Percentiles rank a stretch among this genome's conserved stretches.
phyloP scores from a whole-genome alignment of 345 rosid genomes.

The Lenwebbia sp. region DNA sequence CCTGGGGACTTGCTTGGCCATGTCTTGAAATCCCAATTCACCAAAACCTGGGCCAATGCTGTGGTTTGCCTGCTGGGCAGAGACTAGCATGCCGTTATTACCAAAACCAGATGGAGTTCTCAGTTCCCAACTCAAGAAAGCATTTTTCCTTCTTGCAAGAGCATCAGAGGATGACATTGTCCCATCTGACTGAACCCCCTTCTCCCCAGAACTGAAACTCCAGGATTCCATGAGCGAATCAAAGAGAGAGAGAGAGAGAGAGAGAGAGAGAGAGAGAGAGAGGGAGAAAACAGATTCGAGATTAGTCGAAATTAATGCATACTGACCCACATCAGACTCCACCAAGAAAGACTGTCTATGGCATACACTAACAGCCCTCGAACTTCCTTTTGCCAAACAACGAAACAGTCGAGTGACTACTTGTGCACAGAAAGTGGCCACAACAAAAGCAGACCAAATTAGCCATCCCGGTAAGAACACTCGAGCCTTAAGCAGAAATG shows the following conservation, averaged over 20 bases:
- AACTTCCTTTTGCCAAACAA: not conserved
- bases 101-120: slow-evolving; percentile 12
- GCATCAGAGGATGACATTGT: slow-evolving; percentile 16
- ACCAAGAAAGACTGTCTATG: not conserved
- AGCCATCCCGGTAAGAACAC: not conserved
- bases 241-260: not conserved
- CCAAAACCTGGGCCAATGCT: slow-evolving; percentile 11
- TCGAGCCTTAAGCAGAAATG: not conserved
- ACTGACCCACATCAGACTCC: not conserved
- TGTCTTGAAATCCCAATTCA: slow-evolving; percentile 20
- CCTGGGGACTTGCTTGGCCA: slow-evolving; percentile 8
- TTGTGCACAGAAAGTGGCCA: not conserved
- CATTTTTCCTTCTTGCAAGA: slow-evolving; percentile 17
- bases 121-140: slow-evolving; percentile 19
- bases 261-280: not conserved
- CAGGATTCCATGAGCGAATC: slow-evolving; percentile 30
- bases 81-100: slow-evolving; percentile 6
- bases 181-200: not conserved
- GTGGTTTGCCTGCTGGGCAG: slow-evolving; percentile 9
- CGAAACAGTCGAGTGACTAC: not conserved
- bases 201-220: slow-evolving; percentile 15
- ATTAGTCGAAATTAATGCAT: not conserved
- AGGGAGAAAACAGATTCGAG: not conserved
- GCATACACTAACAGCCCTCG: not conserved
- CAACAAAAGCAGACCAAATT: not conserved